These are phyloP conservation scores for Gnomoniopsis smithogilvyi DNA, from an alignment of 2,329 filamentous ascomycete species.

Conservation along the genomic window DNA sequence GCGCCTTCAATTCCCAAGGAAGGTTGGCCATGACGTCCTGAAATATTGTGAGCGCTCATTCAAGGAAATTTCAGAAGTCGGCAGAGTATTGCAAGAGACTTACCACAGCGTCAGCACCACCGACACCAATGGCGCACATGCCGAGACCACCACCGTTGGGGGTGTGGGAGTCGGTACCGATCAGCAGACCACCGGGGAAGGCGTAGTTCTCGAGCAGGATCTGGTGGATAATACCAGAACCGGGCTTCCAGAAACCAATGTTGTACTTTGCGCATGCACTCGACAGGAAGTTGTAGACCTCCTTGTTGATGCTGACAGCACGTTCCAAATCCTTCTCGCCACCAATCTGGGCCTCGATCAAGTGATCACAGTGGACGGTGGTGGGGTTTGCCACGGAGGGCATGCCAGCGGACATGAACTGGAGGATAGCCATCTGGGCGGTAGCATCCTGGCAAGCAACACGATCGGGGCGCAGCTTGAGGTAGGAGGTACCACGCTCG, in stretches of 20 bases:
- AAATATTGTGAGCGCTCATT: no score
- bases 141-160: conserved; percentile 96
- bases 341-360: conserved; percentile 96
- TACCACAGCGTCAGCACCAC: conserved; percentile 97
- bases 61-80: no score
- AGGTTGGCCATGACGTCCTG: conserved; percentile 90
- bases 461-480: conserved; percentile 94
- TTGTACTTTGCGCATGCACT: conserved; percentile 97
- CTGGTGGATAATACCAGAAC: conserved; percentile 99
- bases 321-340: conserved; percentile 90
- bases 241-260: conserved; percentile 99
- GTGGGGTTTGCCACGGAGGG: conserved; percentile 89
- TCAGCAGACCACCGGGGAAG: conserved; percentile 96
- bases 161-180: conserved; percentile 97
- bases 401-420: conserved; percentile 99
- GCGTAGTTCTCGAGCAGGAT: conserved; percentile 98
- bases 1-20: conserved; percentile 97
- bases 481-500: conserved; percentile 90
- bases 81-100: no score
- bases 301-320: conserved; percentile 93
- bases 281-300: conserved; percentile 97
- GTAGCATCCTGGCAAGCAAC: conserved; percentile 99
- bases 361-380: conserved; percentile 97
- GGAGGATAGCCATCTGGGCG: conserved; percentile 98
- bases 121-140: conserved; percentile 93